Evolutionary conservation across 345 rosid species (phyloP), one percentile per base, ranked within the genome.

Genomic region (Limnanthes douglasii): DNA sequence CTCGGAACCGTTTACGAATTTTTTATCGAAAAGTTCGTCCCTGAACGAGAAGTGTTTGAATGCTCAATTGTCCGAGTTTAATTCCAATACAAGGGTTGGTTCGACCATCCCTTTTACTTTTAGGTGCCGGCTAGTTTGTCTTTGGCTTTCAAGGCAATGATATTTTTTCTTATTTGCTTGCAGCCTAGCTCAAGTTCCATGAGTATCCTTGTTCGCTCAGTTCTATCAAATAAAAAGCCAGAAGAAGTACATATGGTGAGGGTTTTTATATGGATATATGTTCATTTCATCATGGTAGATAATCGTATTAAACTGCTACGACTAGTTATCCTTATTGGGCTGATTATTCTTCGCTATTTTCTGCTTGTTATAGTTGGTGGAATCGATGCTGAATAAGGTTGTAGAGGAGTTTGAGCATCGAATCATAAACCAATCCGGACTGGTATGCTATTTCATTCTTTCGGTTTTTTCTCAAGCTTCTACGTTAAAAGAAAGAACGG

Each of bases 401-500:
- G 76, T 65, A 12, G 57, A 90, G 57, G 98, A 74, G 70, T 84
- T 84, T 59, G 95, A 84, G 63, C 62, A 65, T 34, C 81, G 95
- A 34, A 66, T 90, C 39, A 59, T 72, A 39, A 72, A 60, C 61
- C 94, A 80, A 46, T 35, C 31, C 59, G 75, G 63, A 21, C 43
- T 48, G 86, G 95, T 84, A 64, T 28, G 67, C 59, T 43, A 39
- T 48, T 46, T 46, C 15, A 7, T 8, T 22, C 37, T 27, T 38
- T 34, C 28, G 14, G 11, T 22, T 25, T n/a, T n/a, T n/a, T n/a
- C n/a, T n/a, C n/a, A n/a, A n/a, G n/a, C n/a, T n/a, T n/a, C n/a
- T n/a, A n/a, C n/a, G n/a, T n/a, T n/a, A n/a, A n/a, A n/a, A n/a
- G n/a, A n/a, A n/a, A n/a, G n/a, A n/a, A n/a, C n/a, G n/a, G n/a